Evolutionary conservation across 495 filamentous ascomycete genomes (phyloP).

Genomic region (Aspergillus cavernicola): DNA sequence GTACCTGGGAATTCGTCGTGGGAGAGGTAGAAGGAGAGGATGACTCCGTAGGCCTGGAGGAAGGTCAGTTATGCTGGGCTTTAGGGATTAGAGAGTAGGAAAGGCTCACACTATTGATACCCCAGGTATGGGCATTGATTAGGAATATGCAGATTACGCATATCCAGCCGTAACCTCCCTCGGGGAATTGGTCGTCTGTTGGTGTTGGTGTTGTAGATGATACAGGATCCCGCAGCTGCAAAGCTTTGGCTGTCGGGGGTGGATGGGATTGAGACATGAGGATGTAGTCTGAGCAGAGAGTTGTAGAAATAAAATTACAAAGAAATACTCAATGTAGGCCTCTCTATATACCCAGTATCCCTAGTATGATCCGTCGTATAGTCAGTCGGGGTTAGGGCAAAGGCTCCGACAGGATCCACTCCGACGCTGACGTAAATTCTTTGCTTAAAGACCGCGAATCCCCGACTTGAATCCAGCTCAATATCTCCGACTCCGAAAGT

Average conservation of each 20-base stretch:
- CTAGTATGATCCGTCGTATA: too few species aligned
- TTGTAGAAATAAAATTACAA: too few species aligned
- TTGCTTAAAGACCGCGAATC: too few species aligned
- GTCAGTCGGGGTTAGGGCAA: background rate
- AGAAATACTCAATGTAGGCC: too few species aligned
- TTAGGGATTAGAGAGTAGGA: too few species aligned
- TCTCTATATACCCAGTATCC: too few species aligned
- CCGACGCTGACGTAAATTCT: background rate
- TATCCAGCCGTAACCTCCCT: conserved; percentile 62
- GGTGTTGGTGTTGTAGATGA: too few species aligned
- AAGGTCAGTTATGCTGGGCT: too few species aligned
- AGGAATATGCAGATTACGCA: conserved; percentile 48
- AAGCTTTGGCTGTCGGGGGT: too few species aligned
- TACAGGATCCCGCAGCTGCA: too few species aligned
- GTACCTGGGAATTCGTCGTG: conserved; percentile 52
- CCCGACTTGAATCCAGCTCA: background rate
- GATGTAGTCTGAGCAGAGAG: too few species aligned
- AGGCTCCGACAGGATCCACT: background rate
- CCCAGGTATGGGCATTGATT: conserved; percentile 60
- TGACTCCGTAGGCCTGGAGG: conserved; percentile 56
- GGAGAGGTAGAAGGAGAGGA: conserved; percentile 61
- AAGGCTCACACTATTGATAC: conserved; percentile 49
- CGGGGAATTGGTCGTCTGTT: conserved; percentile 24
- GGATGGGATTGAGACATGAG: too few species aligned
- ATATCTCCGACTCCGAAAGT: background rate